Evolutionary conservation across 768 basidiomycete species (phyloP).

Genomic region (Phanerodontia chrysosporium): DNA sequence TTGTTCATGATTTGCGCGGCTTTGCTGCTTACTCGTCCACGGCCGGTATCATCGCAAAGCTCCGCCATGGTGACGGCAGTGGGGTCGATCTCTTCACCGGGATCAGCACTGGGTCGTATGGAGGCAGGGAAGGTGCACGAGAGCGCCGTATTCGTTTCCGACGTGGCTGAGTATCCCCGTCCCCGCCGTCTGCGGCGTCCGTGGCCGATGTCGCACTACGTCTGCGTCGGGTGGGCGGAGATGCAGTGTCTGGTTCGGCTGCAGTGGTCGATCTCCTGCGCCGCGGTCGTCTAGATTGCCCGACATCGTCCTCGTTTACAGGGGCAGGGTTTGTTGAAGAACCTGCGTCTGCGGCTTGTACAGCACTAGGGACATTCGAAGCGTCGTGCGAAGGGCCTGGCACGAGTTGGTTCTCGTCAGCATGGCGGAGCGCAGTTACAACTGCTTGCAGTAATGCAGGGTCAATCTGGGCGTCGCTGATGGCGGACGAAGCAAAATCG

Average conservation of each 20-base stretch:
- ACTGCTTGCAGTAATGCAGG: conserved; percentile 15
- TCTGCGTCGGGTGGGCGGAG: not conserved
- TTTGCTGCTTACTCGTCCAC: conserved; percentile 76
- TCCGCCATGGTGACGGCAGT: conserved; percentile 79
- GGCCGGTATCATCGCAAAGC: conserved; percentile 72
- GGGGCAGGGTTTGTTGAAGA: too few relatives aligned
- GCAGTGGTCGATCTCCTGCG: not conserved
- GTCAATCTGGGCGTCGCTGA: conserved; percentile 15
- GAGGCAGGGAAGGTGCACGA: conserved; percentile 48
- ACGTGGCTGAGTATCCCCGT: conserved; percentile 13
- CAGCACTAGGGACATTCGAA: not conserved
- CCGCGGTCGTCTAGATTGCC: not conserved
- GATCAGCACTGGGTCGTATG: conserved; percentile 55
- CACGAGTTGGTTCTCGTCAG: not conserved
- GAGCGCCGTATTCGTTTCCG: conserved; percentile 22
- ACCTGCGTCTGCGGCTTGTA: too few relatives aligned
- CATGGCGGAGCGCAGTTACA: conserved; percentile 12
- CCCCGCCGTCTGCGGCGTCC: not conserved
- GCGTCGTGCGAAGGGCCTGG: not conserved
- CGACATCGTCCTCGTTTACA: not conserved
- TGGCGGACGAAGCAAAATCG: not conserved
- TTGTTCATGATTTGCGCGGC: conserved; percentile 68
- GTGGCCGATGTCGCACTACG: not conserved
- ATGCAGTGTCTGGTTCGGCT: not conserved
- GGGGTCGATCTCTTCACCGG: conserved; percentile 79